A percentile compares a stretch with the other conserved stretches of the same genome.
Conservation (phyloP, 345 rosid genomes). For the Eutrema yunnanense region DNA sequence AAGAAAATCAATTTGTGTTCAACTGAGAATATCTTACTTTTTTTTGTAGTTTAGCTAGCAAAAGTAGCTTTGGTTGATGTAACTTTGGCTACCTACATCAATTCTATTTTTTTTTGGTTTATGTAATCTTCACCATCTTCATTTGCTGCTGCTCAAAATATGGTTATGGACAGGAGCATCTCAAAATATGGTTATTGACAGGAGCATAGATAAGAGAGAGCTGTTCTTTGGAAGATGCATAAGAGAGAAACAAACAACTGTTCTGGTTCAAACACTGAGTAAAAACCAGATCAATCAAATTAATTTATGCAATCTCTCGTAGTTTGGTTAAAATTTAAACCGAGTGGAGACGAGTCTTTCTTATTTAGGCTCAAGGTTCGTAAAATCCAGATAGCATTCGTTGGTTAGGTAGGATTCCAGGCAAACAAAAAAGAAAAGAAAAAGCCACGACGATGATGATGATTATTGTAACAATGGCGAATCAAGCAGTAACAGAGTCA, state of each 20-base stretch:
- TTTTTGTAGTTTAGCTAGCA: too few relatives aligned
- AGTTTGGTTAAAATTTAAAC: background rate
- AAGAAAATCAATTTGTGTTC: too few relatives aligned
- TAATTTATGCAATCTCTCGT: background rate
- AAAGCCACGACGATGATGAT: background rate
- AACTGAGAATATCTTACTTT: too few relatives aligned
- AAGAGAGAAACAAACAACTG: background rate
- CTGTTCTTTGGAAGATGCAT: too few relatives aligned
- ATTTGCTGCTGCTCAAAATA: background rate
- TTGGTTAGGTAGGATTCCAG: background rate
- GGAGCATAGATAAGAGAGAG: background rate
- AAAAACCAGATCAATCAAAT: background rate
- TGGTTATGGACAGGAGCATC: background rate
- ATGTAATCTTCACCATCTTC: background rate
- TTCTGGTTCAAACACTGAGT: background rate
- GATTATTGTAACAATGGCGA: background rate
- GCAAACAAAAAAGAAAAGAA: too few relatives aligned
- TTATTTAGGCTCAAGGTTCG: background rate
- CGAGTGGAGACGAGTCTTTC: background rate
- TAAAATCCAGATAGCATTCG: background rate
- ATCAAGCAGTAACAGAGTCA: slow-evolving; percentile 10
- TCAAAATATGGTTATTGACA: background rate
- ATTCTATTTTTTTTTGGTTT: background rate
- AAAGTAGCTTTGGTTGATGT: too few relatives aligned
- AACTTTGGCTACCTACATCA: background rate